Conservation (phyloP, 768 basidiomycete species). For the Panaeolus papilionaceus region DNA sequence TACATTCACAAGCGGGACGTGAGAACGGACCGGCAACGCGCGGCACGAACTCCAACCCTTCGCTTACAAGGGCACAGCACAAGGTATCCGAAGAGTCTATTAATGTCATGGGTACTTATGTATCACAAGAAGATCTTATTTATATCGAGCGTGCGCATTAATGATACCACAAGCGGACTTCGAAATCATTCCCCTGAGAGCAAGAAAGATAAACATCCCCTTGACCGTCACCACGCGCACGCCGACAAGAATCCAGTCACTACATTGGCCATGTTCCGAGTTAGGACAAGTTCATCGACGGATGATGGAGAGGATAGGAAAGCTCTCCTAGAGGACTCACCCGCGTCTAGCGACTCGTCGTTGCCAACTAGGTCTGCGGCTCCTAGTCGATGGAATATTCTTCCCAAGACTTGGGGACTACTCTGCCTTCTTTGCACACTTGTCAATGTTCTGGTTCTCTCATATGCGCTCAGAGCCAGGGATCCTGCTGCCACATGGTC, state of each 20-base stretch:
- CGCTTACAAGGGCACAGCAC: no score
- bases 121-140: neutral
- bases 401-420: neutral
- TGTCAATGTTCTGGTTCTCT: neutral
- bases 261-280: neutral
- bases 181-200: neutral
- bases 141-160: neutral
- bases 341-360: neutral
- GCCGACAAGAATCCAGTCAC: neutral
- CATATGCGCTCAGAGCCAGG: neutral
- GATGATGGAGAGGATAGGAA: slow-evolving; percentile 2
- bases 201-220: neutral
- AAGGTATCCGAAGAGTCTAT: neutral
- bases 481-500: slow-evolving; percentile 5
- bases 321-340: neutral
- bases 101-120: neutral
- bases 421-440: slow-evolving; percentile 10
- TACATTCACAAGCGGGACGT: neutral
- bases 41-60: neutral
- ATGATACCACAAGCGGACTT: neutral
- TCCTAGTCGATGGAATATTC: neutral
- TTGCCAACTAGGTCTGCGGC: neutral
- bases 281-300: neutral
- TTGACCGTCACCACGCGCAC: neutral
- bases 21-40: neutral